Conservation (phyloP, 2,329 filamentous ascomycete species). For the Calycina marina region DNA sequence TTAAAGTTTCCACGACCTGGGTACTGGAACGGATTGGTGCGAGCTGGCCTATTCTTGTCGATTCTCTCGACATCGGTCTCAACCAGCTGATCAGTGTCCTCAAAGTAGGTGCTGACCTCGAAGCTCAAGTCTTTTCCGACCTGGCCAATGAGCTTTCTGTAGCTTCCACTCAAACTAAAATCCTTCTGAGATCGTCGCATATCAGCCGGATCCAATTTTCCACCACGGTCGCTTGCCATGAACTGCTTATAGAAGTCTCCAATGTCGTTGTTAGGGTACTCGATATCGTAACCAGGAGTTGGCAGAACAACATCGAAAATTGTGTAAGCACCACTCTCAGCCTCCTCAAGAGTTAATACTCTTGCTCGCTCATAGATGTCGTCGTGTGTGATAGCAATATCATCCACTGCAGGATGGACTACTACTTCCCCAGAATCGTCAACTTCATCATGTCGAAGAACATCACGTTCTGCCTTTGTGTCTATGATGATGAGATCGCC, state of each 20-base stretch:
- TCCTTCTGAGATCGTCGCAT: slow-evolving; percentile 83
- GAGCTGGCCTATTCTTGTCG: slow-evolving; percentile 4
- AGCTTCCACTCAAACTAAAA: slow-evolving; percentile 75
- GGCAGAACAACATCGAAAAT: slow-evolving; percentile 87
- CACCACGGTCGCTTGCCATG: slow-evolving; percentile 70
- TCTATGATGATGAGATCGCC: slow-evolving; percentile 51
- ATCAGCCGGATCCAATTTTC: slow-evolving; percentile 62
- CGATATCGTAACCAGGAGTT: slow-evolving; percentile 77
- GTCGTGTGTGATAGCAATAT: slow-evolving; percentile 36
- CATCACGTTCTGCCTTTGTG: slow-evolving; percentile 8
- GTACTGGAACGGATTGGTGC: slow-evolving; percentile 1
- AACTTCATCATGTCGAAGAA: slow-evolving; percentile 15
- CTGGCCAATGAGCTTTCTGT: slow-evolving; percentile 70
- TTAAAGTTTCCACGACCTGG: not conserved
- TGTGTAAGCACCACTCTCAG: slow-evolving; percentile 56
- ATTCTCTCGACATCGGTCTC: slow-evolving; percentile 63
- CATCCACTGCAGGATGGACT: slow-evolving; percentile 39
- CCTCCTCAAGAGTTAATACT: slow-evolving; percentile 63
- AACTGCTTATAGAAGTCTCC: slow-evolving; percentile 74
- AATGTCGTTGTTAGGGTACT: slow-evolving; percentile 73
- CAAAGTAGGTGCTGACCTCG: slow-evolving; percentile 54
- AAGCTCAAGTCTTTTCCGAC: slow-evolving; percentile 45
- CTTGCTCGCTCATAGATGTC: slow-evolving; percentile 56
- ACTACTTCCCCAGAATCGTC: slow-evolving; percentile 27
- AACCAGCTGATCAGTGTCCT: slow-evolving; percentile 70